Base-by-base conservation (phyloP, 2,329 filamentous ascomycete genomes). In the Phyllosticta citriasiana region DNA sequence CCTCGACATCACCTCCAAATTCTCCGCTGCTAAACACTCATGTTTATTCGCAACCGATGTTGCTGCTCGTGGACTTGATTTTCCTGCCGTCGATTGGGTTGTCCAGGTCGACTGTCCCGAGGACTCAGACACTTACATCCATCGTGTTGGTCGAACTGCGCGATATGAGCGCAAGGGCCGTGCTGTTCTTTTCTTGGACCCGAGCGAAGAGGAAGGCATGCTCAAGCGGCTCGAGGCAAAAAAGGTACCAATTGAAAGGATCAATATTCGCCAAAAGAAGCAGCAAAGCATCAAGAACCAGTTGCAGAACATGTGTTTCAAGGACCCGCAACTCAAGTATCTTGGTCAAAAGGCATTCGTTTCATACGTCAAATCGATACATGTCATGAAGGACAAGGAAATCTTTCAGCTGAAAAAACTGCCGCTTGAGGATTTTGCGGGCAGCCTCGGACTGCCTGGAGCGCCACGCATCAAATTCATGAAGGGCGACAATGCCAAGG, bases 51-150 rank as follows among this genome's bases (percentile, higher is more conserved):
- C 94, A 1, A 99, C 94, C 0, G 94, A 99, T 71, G 91, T 99
- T 5, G 91, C 95, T 3, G 94, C 94, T 0, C 84, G 94, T 73
- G 94, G 94, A 65, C 83, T 99, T 12, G 94, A 99, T 73, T 97
- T 99, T 71, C 94, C 94, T 0, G 88, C 91, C 2, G 94, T 99
- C 0, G 94, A 99, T 73, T 99, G 94, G 88, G 94, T 99, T 4
- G 91, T 99, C n/a, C 94, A 99, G 72, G 82, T 90, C n/a, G 94
- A 99, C 73, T 96, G 90, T 66, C 94, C 94, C 0, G 94, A 99
- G 73, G 93, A 99, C 72, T 88, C 89, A 3, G 94, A 97, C 69
- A 99, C 94, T 0, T 99, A 99, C 70, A 97, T 99, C 67, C 94
- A 99, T 75, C 86, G 94, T 63, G 93, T 97, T 4, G 94, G 94